Base-by-base conservation (phyloP, 495 filamentous ascomycete species). In the Neurospora sp. region DNA sequence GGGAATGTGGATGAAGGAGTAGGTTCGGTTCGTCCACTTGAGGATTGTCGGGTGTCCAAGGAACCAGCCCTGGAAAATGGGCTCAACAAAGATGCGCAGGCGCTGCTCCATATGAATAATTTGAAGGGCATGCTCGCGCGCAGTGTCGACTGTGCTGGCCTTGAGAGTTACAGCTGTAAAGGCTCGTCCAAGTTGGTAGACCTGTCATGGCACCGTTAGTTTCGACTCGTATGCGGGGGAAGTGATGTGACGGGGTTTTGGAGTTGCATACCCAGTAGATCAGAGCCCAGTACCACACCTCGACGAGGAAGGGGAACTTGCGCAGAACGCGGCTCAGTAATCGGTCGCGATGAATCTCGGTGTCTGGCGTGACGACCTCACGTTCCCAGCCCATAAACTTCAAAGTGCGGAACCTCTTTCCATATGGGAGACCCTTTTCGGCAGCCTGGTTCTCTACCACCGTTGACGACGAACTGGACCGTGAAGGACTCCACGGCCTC, bases 1-100 rank as follows among this genome's bases (percentile, higher is more conserved):
- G 0, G 91, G 92, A 71, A 94, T 94, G 79, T 94, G 92, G 75
- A 94, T 92, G 76, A 93, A 93, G 2, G 90, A 92, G 78, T 94
- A 94, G 16, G 88, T 87, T 77, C 88, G 85, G 76, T 94, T 94
- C 75, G 78, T 84, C 81, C 74, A 81, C 39, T 70, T 75, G 74
- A 78, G 75, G 48, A 79, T 76, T 53, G 69, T 72, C 6, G 77
- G 79, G 68, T 74, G 73, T 20, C 72, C 65, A 53, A 90, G 81
- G 74, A 90, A 90, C 80, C 83, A 87, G 31, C 78, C 74, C 78
- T 91, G 89, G 35, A 90, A 84, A 38, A 75, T 90, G 40, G 89
- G 84, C 70, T 89, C 84, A 70, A 93, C 81, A 35, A 94, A 86
- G 70, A 91, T 81, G 31, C 85, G 90, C 75, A 93, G 90, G 35